Percentiles rank a stretch among this genome's conserved stretches.
Evolutionary conservation across 345 rosid genomes (phyloP).

Genomic region (Eucalyptus brandiana): DNA sequence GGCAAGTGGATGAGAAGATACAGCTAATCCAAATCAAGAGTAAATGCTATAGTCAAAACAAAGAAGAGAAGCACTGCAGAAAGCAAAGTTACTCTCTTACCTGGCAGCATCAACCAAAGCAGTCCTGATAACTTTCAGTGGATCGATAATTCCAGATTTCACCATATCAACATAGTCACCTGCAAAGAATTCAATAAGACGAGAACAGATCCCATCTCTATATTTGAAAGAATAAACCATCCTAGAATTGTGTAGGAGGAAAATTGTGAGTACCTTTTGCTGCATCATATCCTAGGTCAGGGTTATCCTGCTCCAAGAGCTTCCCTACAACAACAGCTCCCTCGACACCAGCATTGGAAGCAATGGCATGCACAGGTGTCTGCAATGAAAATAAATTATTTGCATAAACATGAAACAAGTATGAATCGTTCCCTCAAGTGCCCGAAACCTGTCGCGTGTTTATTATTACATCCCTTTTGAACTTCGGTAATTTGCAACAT

Average conservation of each 20-base stretch:
- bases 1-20: background rate
- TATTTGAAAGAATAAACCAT: background rate
- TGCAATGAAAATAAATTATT: slow-evolving; percentile 7
- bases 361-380: slow-evolving; percentile 82
- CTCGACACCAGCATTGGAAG: slow-evolving; percentile 87
- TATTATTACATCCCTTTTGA: background rate
- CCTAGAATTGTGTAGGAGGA: background rate
- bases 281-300: slow-evolving; percentile 91
- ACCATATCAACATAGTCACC: slow-evolving; percentile 97
- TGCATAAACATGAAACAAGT: background rate
- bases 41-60: background rate
- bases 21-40: background rate
- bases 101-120: slow-evolving; percentile 96
- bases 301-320: slow-evolving; percentile 77
- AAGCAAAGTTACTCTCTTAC: slow-evolving; percentile 4
- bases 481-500: background rate
- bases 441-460: background rate
- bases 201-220: background rate
- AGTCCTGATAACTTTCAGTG: slow-evolving; percentile 91
- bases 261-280: slow-evolving; percentile 61
- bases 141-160: slow-evolving; percentile 86
- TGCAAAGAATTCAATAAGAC: background rate
- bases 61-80: background rate
- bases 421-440: background rate
- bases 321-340: slow-evolving; percentile 96